phyloP scores from a whole-genome alignment of 345 rosid genomes.

The Citrus trifoliata region DNA sequence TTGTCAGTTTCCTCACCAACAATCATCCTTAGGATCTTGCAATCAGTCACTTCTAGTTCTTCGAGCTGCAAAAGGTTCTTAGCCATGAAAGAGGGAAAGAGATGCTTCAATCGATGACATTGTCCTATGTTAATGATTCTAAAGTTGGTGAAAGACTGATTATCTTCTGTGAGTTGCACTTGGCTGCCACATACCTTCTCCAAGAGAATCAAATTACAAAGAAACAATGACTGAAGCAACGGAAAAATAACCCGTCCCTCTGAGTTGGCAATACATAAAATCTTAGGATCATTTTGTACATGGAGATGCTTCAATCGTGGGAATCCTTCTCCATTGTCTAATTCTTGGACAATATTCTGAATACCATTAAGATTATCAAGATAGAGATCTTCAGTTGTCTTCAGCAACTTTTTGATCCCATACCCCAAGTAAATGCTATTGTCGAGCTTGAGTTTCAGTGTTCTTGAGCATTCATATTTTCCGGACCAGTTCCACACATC shows the following conservation, averaged over 20 bases:
- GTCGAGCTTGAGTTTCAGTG: conserved; percentile 10
- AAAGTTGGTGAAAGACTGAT: conserved; percentile 9
- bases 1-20: neutral
- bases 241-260: neutral
- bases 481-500: neutral
- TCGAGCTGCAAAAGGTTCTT: conserved; percentile 7
- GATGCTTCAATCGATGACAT: conserved; percentile 3
- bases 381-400: conserved; percentile 10
- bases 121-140: neutral
- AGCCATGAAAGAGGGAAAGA: neutral
- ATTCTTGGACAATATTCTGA: neutral
- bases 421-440: neutral
- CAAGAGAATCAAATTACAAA: conserved; percentile 5
- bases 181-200: conserved; percentile 8
- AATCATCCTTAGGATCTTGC: conserved; percentile 15
- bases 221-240: neutral
- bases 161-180: neutral
- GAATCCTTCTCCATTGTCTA: conserved; percentile 17
- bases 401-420: conserved; percentile 1
- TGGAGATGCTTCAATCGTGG: conserved; percentile 13
- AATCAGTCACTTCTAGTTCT: conserved; percentile 6
- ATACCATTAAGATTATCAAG: conserved; percentile 7
- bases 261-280: neutral
- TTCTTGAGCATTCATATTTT: neutral
- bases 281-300: conserved; percentile 3